phyloP scores from a whole-genome alignment of 2,329 filamentous ascomycete genomes.

The Curvularia sp. region DNA sequence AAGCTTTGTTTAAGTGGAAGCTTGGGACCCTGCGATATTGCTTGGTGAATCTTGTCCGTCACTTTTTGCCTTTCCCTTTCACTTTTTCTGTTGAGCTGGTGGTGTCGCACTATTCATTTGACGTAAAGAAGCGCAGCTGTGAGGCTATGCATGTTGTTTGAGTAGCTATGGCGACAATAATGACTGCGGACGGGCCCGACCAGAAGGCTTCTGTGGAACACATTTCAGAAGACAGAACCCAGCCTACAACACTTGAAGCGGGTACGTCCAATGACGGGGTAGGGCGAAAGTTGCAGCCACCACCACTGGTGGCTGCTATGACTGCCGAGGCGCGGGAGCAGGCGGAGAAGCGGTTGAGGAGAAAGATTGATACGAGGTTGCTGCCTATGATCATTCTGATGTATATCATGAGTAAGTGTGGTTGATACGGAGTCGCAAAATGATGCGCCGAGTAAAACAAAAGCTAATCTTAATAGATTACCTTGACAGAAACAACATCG shows the following conservation, averaged over 20 bases:
- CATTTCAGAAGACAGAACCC: slow-evolving; percentile 31
- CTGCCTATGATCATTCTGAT: slow-evolving; percentile 75
- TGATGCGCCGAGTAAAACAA: not conserved
- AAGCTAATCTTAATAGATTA: slow-evolving; percentile 8
- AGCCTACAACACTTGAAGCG: slow-evolving; percentile 15
- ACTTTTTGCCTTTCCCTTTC: not conserved
- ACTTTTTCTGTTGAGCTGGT: not conserved
- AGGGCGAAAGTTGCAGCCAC: slow-evolving; percentile 37
- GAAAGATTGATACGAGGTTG: slow-evolving; percentile 74
- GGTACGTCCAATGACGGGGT: slow-evolving; percentile 24
- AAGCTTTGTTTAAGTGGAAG: slow-evolving; percentile 31
- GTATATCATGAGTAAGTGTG: slow-evolving; percentile 76
- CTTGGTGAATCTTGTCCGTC: slow-evolving; percentile 18
- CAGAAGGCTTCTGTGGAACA: slow-evolving; percentile 33
- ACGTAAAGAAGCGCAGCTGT: not conserved
- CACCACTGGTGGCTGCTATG: slow-evolving; percentile 53
- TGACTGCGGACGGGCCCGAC: slow-evolving; percentile 26
- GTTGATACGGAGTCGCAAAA: not conserved
- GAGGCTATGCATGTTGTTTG: not conserved
- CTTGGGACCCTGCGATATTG: slow-evolving; percentile 18
- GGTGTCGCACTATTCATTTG: not conserved
- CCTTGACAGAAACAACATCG: slow-evolving; percentile 70
- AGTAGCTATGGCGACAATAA: slow-evolving; percentile 34
- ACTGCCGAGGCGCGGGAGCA: slow-evolving; percentile 60
- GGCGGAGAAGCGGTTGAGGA: slow-evolving; percentile 67